Evolutionary conservation across 768 basidiomycete species (phyloP).

Genomic region (Chalciporus chontae): DNA sequence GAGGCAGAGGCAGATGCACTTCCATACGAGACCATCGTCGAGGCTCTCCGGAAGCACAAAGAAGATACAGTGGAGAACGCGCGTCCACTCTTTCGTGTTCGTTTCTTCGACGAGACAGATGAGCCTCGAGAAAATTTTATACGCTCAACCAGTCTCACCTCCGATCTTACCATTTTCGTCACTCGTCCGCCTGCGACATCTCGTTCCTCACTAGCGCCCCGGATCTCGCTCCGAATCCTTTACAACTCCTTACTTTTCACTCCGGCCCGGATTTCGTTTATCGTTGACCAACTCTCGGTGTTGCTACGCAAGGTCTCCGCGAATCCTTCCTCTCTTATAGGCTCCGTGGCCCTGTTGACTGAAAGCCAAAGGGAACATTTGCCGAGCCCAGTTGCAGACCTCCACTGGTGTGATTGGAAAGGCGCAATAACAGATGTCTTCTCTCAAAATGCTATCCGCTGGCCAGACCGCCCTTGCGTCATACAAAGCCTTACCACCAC

Average conservation of each 20-base stretch:
- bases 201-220: slow-evolving; percentile 67
- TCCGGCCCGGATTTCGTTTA: slow-evolving; percentile 64
- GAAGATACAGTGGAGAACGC: slow-evolving; percentile 50
- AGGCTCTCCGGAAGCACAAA: slow-evolving; percentile 62
- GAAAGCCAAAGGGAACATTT: slow-evolving; percentile 63
- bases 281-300: slow-evolving; percentile 82
- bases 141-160: slow-evolving; percentile 73
- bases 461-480: slow-evolving; percentile 85
- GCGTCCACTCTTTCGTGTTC: slow-evolving; percentile 80
- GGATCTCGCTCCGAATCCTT: slow-evolving; percentile 74
- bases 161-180: slow-evolving; percentile 92
- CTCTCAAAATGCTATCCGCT: slow-evolving; percentile 73
- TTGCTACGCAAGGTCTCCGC: slow-evolving; percentile 69
- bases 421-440: slow-evolving; percentile 97
- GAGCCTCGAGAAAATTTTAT: slow-evolving; percentile 70
- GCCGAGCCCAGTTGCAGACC: slow-evolving; percentile 81
- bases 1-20: slow-evolving; percentile 81
- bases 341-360: slow-evolving; percentile 78
- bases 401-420: slow-evolving; percentile 97
- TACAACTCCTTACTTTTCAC: slow-evolving; percentile 97
- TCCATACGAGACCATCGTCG: slow-evolving; percentile 75
- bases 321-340: slow-evolving; percentile 67
- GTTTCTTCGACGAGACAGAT: slow-evolving; percentile 95
- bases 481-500: slow-evolving; percentile 64
- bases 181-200: slow-evolving; percentile 66